phyloP scores from a whole-genome alignment of 148 eudicot genomes.

The Suaeda aralocaspica region DNA sequence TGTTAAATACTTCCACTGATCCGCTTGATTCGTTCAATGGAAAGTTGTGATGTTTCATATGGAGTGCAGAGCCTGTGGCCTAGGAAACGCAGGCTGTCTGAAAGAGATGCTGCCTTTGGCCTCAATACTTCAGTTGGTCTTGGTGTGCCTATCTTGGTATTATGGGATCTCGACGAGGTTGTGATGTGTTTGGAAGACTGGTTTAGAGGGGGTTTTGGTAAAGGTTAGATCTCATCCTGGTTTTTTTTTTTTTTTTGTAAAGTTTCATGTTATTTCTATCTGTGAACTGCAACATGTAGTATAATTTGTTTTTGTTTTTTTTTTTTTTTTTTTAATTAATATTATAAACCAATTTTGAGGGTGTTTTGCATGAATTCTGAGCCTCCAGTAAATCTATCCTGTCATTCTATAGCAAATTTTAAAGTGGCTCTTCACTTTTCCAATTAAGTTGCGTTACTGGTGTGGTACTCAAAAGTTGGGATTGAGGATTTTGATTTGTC shows the following conservation, averaged over 20 bases:
- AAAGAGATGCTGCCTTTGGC: slow-evolving; percentile 97
- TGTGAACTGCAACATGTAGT: too few relatives aligned
- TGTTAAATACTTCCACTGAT: slow-evolving; percentile 45
- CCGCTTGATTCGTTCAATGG: slow-evolving; percentile 43
- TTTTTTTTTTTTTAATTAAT: too few relatives aligned
- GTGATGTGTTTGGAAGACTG: slow-evolving; percentile 90
- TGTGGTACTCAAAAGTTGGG: too few relatives aligned
- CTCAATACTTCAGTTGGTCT: slow-evolving; percentile 91
- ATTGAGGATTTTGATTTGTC: too few relatives aligned
- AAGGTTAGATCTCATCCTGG: slow-evolving; percentile 60
- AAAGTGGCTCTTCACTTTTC: too few relatives aligned
- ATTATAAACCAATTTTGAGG: too few relatives aligned
- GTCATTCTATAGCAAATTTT: too few relatives aligned
- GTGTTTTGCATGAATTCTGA: too few relatives aligned
- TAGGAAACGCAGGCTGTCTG: slow-evolving; percentile 88
- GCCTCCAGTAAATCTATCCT: too few relatives aligned
- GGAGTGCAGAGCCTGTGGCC: slow-evolving; percentile 93
- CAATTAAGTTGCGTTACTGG: too few relatives aligned
- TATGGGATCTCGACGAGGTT: slow-evolving; percentile 98
- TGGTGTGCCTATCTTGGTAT: slow-evolving; percentile 97
- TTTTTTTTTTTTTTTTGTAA: neutral
- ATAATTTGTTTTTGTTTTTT: too few relatives aligned
- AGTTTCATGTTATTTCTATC: neutral
- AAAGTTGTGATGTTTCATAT: slow-evolving; percentile 49
- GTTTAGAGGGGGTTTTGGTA: slow-evolving; percentile 97